Evolutionary conservation across 2,329 filamentous ascomycete genomes (phyloP), one percentile per base, ranked within the genome.

Genomic region (Atkinsonella texensis): DNA sequence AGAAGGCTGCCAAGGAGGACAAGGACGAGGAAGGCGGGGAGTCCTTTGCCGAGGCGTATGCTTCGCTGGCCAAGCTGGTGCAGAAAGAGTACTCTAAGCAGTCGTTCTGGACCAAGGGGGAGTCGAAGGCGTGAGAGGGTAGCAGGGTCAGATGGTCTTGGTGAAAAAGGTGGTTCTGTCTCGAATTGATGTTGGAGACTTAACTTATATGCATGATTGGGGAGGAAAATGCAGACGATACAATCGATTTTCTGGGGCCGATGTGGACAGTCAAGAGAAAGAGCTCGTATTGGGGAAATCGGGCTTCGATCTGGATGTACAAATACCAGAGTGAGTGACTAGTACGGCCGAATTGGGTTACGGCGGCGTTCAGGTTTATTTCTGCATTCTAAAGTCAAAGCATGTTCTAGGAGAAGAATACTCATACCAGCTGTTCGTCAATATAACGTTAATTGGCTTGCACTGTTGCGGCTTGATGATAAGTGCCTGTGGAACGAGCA

Each of bases 81-180:
- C 75, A 83, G 71, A 84, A 84, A 73, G 79, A 84, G 73, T 73
- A 73, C 60, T 68, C 70, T 58, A 80, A 76, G 70, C 76, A 81
- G 69, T 70, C 70, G 55, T 74, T 74, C 62, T 73, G 73, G 69
- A 68, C 67, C 56, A 70, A 68, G 60, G 64, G 68, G 45, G 67
- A 68, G 55, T 63, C 63, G 13, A 64, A 59, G 55, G 62, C 60
- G 35, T 58, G 49, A 55, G 17, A 6, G 20, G 11, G 18, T 3
- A 17, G 5, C 6, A 20, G 12, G 9, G 20, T 31, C 13, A 3
- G 3, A n/a, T 11, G 6, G 15, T 8, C 13, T 23, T 18, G n/a
- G 13, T 6, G 46, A n/a, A 17, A 7, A 9, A 32, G 23, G 12
- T 6, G 41, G 12, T 23, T 15, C 2, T 33, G 5, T 18, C 28